phyloP scores from a whole-genome alignment of 495 filamentous ascomycete genomes.

The Gamarada debralockiae region DNA sequence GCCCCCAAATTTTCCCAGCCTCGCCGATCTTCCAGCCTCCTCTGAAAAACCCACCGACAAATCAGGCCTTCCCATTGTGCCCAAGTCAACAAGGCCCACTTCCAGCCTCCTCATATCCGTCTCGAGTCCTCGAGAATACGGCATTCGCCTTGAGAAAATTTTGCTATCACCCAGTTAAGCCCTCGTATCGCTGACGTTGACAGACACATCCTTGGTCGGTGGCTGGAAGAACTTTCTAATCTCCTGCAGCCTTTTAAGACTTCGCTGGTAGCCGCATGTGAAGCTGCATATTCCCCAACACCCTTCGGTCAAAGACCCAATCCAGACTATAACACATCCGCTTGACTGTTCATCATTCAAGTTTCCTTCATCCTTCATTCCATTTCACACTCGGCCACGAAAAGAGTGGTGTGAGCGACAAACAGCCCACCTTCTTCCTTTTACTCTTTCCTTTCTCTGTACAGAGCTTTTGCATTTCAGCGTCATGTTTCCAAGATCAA shows the following conservation, averaged over 20 bases:
- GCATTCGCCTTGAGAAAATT: neutral
- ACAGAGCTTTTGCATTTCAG: conserved; percentile 4
- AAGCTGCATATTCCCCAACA: conserved; percentile 7
- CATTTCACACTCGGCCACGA: neutral
- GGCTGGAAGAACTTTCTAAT: conserved; percentile 20
- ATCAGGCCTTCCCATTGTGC: neutral
- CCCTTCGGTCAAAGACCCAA: neutral
- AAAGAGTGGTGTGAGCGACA: conserved; percentile 11
- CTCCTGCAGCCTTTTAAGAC: conserved; percentile 17
- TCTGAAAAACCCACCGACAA: neutral
- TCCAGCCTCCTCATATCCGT: conserved; percentile 10
- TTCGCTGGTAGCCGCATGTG: conserved; percentile 11
- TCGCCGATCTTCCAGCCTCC: conserved; percentile 6
- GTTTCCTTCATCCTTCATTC: neutral
- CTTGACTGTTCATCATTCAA: too few species aligned
- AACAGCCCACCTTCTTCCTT: neutral
- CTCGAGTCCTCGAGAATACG: neutral
- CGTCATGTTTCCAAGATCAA: conserved; percentile 20
- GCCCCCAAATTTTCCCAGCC: neutral
- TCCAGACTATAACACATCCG: neutral
- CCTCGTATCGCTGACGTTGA: conserved; percentile 11
- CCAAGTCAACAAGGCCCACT: conserved; percentile 9
- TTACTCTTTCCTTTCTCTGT: conserved; percentile 6
- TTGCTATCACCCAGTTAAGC: neutral
- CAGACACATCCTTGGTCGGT: conserved; percentile 1